A percentile compares a stretch with the other conserved stretches of the same genome.
Conservation (phyloP, 495 filamentous ascomycete species). For the Penicillium angulare region DNA sequence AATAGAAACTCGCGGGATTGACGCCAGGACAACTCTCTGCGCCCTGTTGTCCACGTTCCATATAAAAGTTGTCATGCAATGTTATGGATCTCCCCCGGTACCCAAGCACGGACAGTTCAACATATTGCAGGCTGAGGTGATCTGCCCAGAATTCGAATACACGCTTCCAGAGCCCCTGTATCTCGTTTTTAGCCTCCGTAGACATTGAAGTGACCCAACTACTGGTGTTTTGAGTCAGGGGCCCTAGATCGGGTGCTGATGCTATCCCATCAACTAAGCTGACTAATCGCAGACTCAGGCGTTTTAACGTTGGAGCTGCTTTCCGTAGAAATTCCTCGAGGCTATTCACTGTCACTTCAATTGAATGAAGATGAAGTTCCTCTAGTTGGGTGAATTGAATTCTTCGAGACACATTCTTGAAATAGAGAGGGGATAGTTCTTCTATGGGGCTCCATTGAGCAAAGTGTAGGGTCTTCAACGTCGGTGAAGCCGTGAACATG, state of each 20-base stretch:
- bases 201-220: constrained; percentile 1
- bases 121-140: not conserved
- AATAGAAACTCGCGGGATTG: constrained; percentile 1
- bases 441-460: constrained; percentile 6
- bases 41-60: constrained; percentile 3
- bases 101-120: not conserved
- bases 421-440: constrained; percentile 6
- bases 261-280: constrained; percentile 2
- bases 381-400: constrained; percentile 4
- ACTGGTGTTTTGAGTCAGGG: not conserved
- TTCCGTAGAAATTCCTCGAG: constrained; percentile 1
- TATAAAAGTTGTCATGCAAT: not conserved
- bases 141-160: not conserved
- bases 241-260: not conserved
- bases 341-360: constrained; percentile 2
- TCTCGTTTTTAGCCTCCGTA: not conserved
- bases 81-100: constrained; percentile 2
- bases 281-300: not conserved
- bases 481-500: constrained; percentile 1
- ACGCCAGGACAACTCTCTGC: not conserved
- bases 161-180: constrained; percentile 2
- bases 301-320: constrained; percentile 4
- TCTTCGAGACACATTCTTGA: constrained; percentile 2
- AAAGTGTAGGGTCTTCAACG: not conserved
- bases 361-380: constrained; percentile 7